These are phyloP conservation scores for Plantago major DNA, from an alignment of 257 asterid genomes.

Conservation along the genomic window DNA sequence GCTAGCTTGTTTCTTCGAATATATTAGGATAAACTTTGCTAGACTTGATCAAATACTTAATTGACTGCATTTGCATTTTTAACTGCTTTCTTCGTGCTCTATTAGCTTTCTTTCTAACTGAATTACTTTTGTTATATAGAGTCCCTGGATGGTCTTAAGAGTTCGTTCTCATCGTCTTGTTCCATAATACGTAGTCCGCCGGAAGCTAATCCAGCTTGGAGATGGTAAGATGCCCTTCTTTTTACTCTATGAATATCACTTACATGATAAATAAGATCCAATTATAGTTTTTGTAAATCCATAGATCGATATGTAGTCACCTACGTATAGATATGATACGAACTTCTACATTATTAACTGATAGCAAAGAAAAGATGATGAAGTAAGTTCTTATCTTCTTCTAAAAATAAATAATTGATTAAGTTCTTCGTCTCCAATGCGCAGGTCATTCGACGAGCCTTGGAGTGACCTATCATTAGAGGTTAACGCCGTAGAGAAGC, in stretches of 20 bases:
- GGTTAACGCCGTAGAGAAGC: constrained; percentile 27
- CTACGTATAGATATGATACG: too few relatives aligned
- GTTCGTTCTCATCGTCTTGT: constrained; percentile 41
- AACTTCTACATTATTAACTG: background rate
- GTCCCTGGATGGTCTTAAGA: constrained; percentile 23
- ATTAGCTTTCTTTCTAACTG: constrained; percentile 13
- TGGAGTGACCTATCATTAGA: constrained; percentile 58
- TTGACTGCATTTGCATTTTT: background rate
- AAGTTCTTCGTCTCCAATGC: constrained; percentile 5
- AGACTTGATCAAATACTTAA: background rate
- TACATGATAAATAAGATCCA: too few relatives aligned
- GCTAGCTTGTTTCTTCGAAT: too few relatives aligned
- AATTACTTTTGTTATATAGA: constrained; percentile 29
- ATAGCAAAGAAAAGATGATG: background rate
- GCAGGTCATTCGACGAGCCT: constrained; percentile 77
- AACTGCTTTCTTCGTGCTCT: constrained; percentile 5
- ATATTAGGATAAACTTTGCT: background rate
- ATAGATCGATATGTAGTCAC: too few relatives aligned
- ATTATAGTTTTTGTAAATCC: too few relatives aligned
- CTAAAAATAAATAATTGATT: background rate
- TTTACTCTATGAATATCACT: too few relatives aligned
- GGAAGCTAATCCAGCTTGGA: constrained; percentile 81
- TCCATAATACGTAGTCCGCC: constrained; percentile 58
- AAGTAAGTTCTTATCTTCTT: background rate
- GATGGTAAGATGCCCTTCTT: constrained; percentile 53